Evolutionary conservation across 2,329 filamentous ascomycete species (phyloP).

Genomic region (Metarhizium album): DNA sequence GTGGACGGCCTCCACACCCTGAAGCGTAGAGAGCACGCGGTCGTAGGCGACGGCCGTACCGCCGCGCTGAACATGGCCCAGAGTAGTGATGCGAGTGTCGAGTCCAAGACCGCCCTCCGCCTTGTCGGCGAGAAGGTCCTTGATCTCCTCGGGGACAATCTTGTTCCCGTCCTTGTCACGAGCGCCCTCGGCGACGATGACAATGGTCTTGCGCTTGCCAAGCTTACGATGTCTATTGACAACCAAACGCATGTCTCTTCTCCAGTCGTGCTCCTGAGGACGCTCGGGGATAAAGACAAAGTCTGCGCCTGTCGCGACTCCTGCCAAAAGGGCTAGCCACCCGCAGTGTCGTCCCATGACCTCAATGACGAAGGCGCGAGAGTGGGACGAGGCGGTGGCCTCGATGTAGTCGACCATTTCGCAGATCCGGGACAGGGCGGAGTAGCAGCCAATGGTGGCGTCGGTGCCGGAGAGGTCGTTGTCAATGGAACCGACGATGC

Average conservation of each 20-base stretch:
- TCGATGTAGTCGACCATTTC: constrained; percentile 96
- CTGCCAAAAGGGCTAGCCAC: constrained; percentile 93
- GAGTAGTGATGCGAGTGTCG: constrained; percentile 87
- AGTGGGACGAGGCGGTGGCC: constrained; percentile 87
- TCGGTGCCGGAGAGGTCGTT: constrained; percentile 97
- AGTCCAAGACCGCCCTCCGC: constrained; percentile 57
- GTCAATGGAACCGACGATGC: constrained; percentile 92
- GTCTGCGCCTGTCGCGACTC: constrained; percentile 88
- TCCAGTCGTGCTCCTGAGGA: constrained; percentile 79
- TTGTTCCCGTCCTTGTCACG: constrained; percentile 75
- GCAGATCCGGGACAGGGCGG: constrained; percentile 84
- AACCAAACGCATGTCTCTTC: constrained; percentile 73
- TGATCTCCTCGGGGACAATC: constrained; percentile 73
- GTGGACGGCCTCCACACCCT: constrained; percentile 88
- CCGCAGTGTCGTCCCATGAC: constrained; percentile 98
- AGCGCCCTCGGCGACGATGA: constrained; percentile 93
- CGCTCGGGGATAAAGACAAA: constrained; percentile 97
- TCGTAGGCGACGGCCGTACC: constrained; percentile 90
- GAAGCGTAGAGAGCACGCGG: constrained; percentile 81
- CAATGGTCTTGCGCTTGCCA: constrained; percentile 95
- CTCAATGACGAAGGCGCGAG: constrained; percentile 92
- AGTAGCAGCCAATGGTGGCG: constrained; percentile 95
- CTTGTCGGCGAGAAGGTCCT: constrained; percentile 72
- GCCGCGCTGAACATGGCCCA: constrained; percentile 95
- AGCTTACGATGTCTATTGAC: constrained; percentile 72